Base-by-base conservation (phyloP, 2,329 filamentous ascomycete species). In the Colletotrichum sp. region DNA sequence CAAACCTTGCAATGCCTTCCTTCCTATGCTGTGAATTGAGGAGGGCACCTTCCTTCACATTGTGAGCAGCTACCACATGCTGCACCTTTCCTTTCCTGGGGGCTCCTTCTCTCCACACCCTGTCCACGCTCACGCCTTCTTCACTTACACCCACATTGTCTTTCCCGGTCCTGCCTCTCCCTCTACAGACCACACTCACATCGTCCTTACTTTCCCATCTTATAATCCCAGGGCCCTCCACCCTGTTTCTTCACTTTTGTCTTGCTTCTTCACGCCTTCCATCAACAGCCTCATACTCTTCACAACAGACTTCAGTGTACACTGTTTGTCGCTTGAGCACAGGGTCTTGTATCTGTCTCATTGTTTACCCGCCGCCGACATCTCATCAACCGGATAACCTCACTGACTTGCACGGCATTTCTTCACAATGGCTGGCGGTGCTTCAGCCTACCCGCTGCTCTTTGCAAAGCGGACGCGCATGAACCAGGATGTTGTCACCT, bases 401-500 rank as follows among this genome's bases (percentile, higher is more conserved):
- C 3, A 27, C 12, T 43, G 39, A 39, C 56, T 75, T 22, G 48
- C 13, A 27, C 25, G 15, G 12, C 39, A 25, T 28, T 25, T 48
- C 16, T 27, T 28, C 36, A 65, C 56, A n/a, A 76, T 76, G 74
- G 74, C 48, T 9, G 66, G 74, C 32, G 52, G 66, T 66, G 27
- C 66, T 39, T 61, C 60, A 30, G 67, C 69, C 39, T 56, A 62
- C 62, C 66, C 58, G 7, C 13, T 36, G 61, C 43, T 73, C 5
- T 79, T 77, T 36, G 78, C 76, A 10, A 67, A 66, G 64, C 67
- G 78, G 16, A 61, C 36, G 8, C 68, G 52, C 27, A 77, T 81
- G 66, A 83, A 83, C 61, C 74, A 79, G 34, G 75, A 82, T 58
- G 77, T 79, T 10, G 78, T 81, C 71, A 61, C 55, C 5, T 75